Conservation (phyloP, 768 basidiomycete species). For the Lentinula aciculospora region DNA sequence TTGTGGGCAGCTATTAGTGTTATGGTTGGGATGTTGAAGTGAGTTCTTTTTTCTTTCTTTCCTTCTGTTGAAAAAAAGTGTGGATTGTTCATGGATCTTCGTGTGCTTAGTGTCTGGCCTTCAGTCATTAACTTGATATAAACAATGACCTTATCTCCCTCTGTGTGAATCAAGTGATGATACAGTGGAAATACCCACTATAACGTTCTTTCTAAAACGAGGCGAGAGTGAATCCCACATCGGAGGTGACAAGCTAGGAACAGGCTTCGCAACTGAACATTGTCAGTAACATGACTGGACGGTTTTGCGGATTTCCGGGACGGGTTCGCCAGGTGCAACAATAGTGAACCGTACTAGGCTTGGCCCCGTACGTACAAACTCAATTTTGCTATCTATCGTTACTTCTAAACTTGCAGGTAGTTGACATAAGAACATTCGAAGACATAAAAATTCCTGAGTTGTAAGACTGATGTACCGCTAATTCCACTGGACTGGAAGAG, state of each 20-base stretch:
- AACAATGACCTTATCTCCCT: background rate
- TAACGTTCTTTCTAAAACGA: too few relatives aligned
- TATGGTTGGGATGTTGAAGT: slow-evolving; percentile 12
- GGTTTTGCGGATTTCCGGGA: too few relatives aligned
- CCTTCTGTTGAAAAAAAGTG: too few relatives aligned
- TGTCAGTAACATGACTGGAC: too few relatives aligned
- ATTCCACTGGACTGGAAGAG: too few relatives aligned
- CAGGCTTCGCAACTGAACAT: too few relatives aligned
- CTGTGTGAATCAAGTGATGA: background rate
- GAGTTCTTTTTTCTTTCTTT: background rate
- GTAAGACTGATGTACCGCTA: too few relatives aligned
- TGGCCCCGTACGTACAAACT: background rate
- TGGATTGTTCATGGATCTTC: too few relatives aligned
- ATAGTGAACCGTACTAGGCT: background rate
- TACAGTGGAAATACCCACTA: too few relatives aligned
- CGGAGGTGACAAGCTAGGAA: too few relatives aligned
- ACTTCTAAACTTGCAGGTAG: background rate
- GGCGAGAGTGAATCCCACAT: too few relatives aligned
- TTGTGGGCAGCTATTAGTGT: slow-evolving; percentile 15
- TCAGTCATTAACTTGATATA: background rate
- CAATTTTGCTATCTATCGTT: too few relatives aligned
- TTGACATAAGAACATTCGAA: background rate
- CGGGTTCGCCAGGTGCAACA: background rate
- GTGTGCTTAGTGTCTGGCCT: background rate
- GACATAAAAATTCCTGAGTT: background rate